Percentiles rank a stretch among this genome's conserved stretches.
phyloP scores from a whole-genome alignment of 345 rosid genomes.

The Pugionium dolabratum region DNA sequence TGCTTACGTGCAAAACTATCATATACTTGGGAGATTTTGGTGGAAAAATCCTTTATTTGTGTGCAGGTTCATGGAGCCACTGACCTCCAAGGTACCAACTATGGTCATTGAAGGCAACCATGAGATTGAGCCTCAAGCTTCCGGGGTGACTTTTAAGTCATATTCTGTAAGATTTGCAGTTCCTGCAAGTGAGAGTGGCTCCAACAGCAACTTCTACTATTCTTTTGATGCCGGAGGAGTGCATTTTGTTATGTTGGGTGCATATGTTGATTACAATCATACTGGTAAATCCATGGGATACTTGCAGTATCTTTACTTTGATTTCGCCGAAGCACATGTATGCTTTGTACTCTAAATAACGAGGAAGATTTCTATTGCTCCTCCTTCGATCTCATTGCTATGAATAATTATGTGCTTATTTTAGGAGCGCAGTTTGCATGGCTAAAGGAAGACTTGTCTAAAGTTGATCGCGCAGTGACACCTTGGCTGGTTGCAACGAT shows the following conservation, averaged over 20 bases:
- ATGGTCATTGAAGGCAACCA: constrained; percentile 93
- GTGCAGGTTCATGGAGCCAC: constrained; percentile 80
- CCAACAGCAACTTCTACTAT: constrained; percentile 72
- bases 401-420: constrained; percentile 11
- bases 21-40: background rate
- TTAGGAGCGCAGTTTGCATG: constrained; percentile 70
- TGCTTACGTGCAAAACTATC: background rate
- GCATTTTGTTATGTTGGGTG: constrained; percentile 85
- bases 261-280: constrained; percentile 67
- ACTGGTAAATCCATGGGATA: constrained; percentile 50
- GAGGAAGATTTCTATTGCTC: constrained; percentile 36
- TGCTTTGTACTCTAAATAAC: background rate
- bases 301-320: constrained; percentile 7
- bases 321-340: background rate
- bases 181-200: constrained; percentile 75
- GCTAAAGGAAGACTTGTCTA: constrained; percentile 66
- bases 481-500: constrained; percentile 86
- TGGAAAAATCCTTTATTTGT: background rate
- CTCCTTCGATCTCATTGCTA: background rate
- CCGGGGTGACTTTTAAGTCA: constrained; percentile 64
- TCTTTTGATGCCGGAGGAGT: constrained; percentile 85
- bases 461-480: constrained; percentile 55
- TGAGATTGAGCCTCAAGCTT: constrained; percentile 80
- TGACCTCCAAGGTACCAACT: constrained; percentile 77
- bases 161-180: constrained; percentile 71